These are phyloP conservation scores for Irpex lacteus DNA, from an alignment of 1,284 basidiomycete species.

Conservation along the genomic window DNA sequence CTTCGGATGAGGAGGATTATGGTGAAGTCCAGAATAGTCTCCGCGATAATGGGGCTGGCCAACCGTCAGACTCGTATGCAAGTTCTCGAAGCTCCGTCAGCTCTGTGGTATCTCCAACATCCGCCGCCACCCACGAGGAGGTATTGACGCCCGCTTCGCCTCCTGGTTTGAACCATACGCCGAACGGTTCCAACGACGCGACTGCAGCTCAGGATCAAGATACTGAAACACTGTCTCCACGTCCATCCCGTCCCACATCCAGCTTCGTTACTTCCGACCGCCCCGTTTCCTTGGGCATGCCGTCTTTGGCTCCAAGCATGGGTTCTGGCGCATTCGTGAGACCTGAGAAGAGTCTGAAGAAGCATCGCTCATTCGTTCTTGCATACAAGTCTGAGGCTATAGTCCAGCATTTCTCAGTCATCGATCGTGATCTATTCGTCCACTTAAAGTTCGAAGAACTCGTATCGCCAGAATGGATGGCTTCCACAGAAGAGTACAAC, in stretches of 20 bases:
- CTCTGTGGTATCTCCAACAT: conserved; percentile 8
- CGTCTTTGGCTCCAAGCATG: background rate
- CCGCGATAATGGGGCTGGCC: conserved; percentile 2
- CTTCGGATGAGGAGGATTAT: conserved; percentile 32
- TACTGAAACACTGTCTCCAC: background rate
- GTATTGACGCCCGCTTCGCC: conserved; percentile 2
- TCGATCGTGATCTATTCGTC: conserved; percentile 85
- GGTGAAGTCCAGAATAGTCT: conserved; percentile 16
- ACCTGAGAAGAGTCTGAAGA: conserved; percentile 29
- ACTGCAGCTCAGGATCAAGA: background rate
- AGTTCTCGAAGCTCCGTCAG: conserved; percentile 14
- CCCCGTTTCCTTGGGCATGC: background rate
- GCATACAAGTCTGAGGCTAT: conserved; percentile 57
- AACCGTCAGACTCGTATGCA: conserved; percentile 8
- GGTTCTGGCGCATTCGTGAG: conserved; percentile 14
- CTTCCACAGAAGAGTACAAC: conserved; percentile 56
- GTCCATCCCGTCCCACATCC: background rate
- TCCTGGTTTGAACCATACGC: conserved; percentile 1
- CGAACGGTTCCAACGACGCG: background rate
- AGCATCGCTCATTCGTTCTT: conserved; percentile 68
- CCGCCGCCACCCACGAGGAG: conserved; percentile 8
- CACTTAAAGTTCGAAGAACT: conserved; percentile 83
- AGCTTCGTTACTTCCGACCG: background rate
- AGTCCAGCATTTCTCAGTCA: conserved; percentile 81
- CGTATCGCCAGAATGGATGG: conserved; percentile 66